A percentile compares a stretch with the other conserved stretches of the same genome.
These are phyloP conservation scores for Didymella arachidicola DNA, from an alignment of 2,329 filamentous ascomycete genomes.

Conservation along the genomic window DNA sequence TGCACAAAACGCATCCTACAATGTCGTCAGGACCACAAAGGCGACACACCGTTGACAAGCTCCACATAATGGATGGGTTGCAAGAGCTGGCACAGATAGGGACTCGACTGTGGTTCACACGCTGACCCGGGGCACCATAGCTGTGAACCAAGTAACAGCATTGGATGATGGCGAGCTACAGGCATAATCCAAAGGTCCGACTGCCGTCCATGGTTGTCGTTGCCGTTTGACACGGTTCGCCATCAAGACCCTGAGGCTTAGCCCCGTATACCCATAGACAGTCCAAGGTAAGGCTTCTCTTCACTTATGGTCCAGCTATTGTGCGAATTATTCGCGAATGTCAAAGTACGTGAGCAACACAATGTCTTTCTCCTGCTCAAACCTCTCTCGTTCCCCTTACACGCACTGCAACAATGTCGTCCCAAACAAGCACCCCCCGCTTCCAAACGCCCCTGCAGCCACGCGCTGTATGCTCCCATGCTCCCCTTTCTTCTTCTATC, in stretches of 20 bases:
- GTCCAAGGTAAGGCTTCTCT: neutral
- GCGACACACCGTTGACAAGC: neutral
- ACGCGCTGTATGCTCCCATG: neutral
- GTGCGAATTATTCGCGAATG: neutral
- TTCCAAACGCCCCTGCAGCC: neutral
- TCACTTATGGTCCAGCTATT: neutral
- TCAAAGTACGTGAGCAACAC: neutral
- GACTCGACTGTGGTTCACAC: too few relatives aligned
- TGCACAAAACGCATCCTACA: too few relatives aligned
- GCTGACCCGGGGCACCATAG: neutral
- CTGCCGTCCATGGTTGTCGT: neutral
- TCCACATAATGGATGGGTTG: too few relatives aligned
- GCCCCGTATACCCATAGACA: neutral
- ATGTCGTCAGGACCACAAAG: too few relatives aligned
- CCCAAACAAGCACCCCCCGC: constrained; percentile 1
- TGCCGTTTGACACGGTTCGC: neutral
- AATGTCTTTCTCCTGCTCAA: constrained; percentile 4
- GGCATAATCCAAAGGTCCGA: neutral
- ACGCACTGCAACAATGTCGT: neutral
- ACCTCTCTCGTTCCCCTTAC: neutral
- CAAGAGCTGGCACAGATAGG: too few relatives aligned
- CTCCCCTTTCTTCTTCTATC: neutral
- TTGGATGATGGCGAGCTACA: neutral
- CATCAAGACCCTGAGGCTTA: neutral
- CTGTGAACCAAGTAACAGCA: neutral